Percentiles rank a stretch among this genome's conserved stretches.
phyloP scores from a whole-genome alignment of 2,329 filamentous ascomycete species.

The Metarhizium brunneum region DNA sequence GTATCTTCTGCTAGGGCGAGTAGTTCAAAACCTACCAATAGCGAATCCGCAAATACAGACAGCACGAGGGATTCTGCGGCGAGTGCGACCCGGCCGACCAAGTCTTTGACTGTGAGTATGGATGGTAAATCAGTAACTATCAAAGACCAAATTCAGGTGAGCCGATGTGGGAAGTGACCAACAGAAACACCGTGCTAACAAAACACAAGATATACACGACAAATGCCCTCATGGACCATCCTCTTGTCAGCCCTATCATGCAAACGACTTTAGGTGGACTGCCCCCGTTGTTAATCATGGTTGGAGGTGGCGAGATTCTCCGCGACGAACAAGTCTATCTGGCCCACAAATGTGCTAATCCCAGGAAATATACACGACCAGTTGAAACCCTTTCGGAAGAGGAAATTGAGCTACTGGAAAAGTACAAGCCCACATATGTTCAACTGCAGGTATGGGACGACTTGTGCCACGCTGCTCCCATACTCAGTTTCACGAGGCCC shows the following conservation, averaged over 20 bases:
- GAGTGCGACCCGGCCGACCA: conserved; percentile 17
- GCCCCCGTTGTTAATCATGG: conserved; percentile 77
- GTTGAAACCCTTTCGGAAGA: conserved; percentile 53
- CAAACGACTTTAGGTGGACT: conserved; percentile 85
- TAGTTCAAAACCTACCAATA: conserved; percentile 24
- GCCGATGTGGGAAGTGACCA: conserved; percentile 4
- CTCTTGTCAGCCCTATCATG: conserved; percentile 79
- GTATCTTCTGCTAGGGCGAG: conserved; percentile 19
- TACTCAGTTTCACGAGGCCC: conserved; percentile 89
- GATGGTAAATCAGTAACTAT: conserved; percentile 63
- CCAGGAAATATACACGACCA: conserved; percentile 62
- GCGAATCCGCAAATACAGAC: conserved; percentile 14
- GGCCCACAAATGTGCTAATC: conserved; percentile 89
- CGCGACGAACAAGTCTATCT: conserved; percentile 92
- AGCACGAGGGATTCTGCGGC: conserved; percentile 14
- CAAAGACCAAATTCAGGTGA: conserved; percentile 85
- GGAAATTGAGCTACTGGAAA: conserved; percentile 49
- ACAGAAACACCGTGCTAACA: not conserved
- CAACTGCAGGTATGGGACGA: conserved; percentile 96
- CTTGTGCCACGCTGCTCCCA: conserved; percentile 84
- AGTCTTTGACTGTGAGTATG: conserved; percentile 54
- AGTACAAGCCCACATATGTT: conserved; percentile 77
- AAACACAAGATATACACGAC: conserved; percentile 58
- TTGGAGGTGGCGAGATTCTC: conserved; percentile 80
- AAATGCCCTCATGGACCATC: conserved; percentile 77